Evolutionary conservation across 2,329 filamentous ascomycete genomes (phyloP), one percentile per base, ranked within the genome.

Genomic region (Apiospora hydei): DNA sequence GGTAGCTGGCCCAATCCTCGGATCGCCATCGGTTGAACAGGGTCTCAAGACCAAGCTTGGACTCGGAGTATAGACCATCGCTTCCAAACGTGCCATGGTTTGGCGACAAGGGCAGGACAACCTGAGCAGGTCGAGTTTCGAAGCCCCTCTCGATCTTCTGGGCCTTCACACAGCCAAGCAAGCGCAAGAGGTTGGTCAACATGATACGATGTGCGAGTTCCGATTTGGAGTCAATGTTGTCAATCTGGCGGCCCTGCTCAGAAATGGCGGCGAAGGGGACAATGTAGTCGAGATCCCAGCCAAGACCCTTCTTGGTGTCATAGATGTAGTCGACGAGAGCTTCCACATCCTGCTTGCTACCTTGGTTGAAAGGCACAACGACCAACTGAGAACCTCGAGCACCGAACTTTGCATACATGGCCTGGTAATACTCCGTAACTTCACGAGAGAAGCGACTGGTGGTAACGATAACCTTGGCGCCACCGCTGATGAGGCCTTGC

Each of bases 31-130:
- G 91, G 86, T 98, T 98, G 90, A 99, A 98, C 49, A 99, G 90
- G 5, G 96, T 98, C 88, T 99, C 96, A 11, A 99, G 89, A 61
- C 93, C 96, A 72, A 99, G 92, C 86, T 99, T 99, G 67, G 96
- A 98, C 85, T 99, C 96, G 7, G 96, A 97, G 86, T 99, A 99
- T 68, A 99, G 90, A 85, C 96, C 96, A 78, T 99, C 96, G 81
- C 94, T 98, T 80, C 96, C 96, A 78, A 99, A 99, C 44, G 96
- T 99, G 76, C 96, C 96, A 84, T 99, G 97, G 86, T 99, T 99
- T 73, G 96, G 96, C 3, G 96, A 99, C 11, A 99, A 88, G 67
- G 96, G 96, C 38, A 99, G 89, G 74, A 99, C 95, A 78, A 98
- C 96, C 83, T 99, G 96, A 38, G 96, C 96, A 68, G 96, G 96